Base-by-base conservation (phyloP, 2,329 filamentous ascomycete species). In the Xylariaceae sp. region DNA sequence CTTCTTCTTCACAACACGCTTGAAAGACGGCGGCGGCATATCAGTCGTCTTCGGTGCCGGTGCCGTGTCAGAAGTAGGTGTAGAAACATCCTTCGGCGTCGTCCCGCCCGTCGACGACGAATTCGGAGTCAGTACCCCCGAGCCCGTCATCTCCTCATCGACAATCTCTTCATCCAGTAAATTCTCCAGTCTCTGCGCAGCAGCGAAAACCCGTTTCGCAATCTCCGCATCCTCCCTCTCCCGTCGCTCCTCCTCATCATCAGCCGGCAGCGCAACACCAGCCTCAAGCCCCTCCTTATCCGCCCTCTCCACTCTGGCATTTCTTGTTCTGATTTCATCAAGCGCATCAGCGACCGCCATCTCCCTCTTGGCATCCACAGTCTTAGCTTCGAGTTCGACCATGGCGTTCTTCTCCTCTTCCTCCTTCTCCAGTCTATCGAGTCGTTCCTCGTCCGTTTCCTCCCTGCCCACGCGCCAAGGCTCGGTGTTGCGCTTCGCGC, bases 331-430 rank as follows among this genome's bases (percentile, higher is more conserved):
- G 49, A 99, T 96, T 71, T 96, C 91, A 68, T 99, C 94, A 48
- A 99, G 73, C 7, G 91, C 92, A 73, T 99, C 94, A 2, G 94
- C 94, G 40, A 96, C 89, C 15, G 88, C 89, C 91, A 99, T 99
- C 70, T 99, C 94, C 38, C 87, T 80, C 74, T 94, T 91, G 1
- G 91, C 91, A 67, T 99, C 94, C 18, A 87, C 74, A 48, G 92
- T 96, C 74, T 97, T 97, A 55, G 87, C 86, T 72, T 99, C 94
- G 42, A 99, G 72, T 66, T 96, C 91, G 49, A 87, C 87, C 95
- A 99, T 99, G 18, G 90, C 89, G 68, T 96, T 91, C 57, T 84
- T 79, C 68, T 96, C 90, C 51, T 85, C 81, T 57, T 84, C 73
- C 57, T 81, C 76, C 46, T 95, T 89, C 71, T 96, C 90, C 5